A percentile compares a stretch with the other conserved stretches of the same genome.
Conservation (phyloP, 495 filamentous ascomycete genomes). For the Trichoderma orchidacearum region DNA sequence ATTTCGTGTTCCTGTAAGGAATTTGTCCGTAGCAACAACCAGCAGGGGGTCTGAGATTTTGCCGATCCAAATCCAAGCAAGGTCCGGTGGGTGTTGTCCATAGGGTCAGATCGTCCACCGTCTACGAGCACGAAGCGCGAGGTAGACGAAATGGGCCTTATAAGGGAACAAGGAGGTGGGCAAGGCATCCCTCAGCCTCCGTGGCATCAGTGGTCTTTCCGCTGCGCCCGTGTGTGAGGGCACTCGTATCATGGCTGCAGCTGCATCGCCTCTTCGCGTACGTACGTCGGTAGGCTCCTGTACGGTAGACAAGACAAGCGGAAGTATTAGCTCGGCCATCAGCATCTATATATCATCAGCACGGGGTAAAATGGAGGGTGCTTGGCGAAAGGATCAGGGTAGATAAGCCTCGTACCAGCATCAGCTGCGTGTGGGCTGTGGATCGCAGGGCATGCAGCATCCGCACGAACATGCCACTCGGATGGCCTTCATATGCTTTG, state of each 20-base stretch:
- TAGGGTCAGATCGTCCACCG: background rate
- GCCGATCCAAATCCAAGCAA: background rate
- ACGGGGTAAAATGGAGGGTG: no score
- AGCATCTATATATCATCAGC: no score
- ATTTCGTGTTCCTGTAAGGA: background rate
- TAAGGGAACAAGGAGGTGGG: background rate
- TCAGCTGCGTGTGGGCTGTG: no score
- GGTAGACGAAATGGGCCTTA: background rate
- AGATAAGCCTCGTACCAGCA: no score
- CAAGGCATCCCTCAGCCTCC: background rate
- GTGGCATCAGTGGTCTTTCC: background rate
- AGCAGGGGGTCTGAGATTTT: background rate
- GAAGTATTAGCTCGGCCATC: no score
- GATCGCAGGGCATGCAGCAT: no score
- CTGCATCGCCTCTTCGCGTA: background rate
- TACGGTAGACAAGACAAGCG: background rate
- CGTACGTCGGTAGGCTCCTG: background rate
- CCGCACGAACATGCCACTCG: no score
- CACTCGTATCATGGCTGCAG: background rate
- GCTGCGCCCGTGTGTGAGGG: background rate
- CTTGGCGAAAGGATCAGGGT: no score
- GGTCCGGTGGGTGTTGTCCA: background rate
- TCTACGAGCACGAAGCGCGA: no score
- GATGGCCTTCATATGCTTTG: no score
- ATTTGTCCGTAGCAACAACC: background rate